A percentile compares a stretch with the other conserved stretches of the same genome.
These are phyloP conservation scores for Hemileccinum impolitum DNA, from an alignment of 768 basidiomycete genomes.

Conservation along the genomic window DNA sequence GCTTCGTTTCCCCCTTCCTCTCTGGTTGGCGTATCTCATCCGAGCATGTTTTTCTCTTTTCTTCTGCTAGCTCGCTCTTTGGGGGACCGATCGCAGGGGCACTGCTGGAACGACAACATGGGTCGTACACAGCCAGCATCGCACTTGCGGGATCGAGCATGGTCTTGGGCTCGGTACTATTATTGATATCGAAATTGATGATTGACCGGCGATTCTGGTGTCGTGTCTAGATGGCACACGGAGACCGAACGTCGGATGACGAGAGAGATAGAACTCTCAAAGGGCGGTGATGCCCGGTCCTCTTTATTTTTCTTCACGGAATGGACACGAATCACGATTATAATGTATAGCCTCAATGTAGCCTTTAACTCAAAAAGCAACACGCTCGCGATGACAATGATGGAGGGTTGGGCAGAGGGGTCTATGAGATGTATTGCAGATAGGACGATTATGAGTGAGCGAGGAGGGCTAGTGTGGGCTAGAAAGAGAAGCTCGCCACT, in stretches of 20 bases:
- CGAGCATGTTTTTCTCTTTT: neutral
- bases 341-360: slow-evolving; percentile 28
- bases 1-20: slow-evolving; percentile 18
- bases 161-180: slow-evolving; percentile 55
- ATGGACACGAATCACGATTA: slow-evolving; percentile 12
- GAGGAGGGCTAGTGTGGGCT: slow-evolving; percentile 20
- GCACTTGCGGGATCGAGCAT: slow-evolving; percentile 57
- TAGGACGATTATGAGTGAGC: slow-evolving; percentile 23
- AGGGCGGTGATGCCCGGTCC: no score
- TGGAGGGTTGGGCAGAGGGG: neutral
- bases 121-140: slow-evolving; percentile 50
- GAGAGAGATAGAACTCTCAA: no score
- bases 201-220: slow-evolving; percentile 42
- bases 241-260: no score
- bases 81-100: slow-evolving; percentile 65
- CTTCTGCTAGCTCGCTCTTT: slow-evolving; percentile 47
- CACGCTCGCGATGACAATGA: slow-evolving; percentile 1
- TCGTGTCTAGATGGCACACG: slow-evolving; percentile 37
- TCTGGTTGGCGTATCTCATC: no score
- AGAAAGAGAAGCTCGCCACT: neutral
- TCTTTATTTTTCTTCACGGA: slow-evolving; percentile 6
- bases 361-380: slow-evolving; percentile 21
- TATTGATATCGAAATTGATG: slow-evolving; percentile 48
- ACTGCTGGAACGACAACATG: slow-evolving; percentile 44
- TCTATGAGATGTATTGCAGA: slow-evolving; percentile 29